phyloP scores from a whole-genome alignment of 257 asterid genomes.

The Solanum virginianum region DNA sequence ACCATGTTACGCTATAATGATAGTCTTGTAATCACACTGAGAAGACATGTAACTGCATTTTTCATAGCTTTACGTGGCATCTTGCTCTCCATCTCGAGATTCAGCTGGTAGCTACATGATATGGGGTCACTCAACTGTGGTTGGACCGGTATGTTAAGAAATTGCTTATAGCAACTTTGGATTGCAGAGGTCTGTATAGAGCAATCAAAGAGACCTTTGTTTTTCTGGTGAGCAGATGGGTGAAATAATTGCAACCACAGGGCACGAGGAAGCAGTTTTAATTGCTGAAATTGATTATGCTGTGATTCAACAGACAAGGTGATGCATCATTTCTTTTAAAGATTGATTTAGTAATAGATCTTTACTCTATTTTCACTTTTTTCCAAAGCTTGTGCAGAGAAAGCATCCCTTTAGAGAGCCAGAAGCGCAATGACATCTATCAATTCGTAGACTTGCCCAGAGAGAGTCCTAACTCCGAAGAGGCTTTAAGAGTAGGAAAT shows the following conservation, averaged over 20 bases:
- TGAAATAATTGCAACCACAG: conserved; percentile 24
- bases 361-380: neutral
- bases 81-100: conserved; percentile 37
- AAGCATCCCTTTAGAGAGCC: conserved; percentile 18
- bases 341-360: neutral
- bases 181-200: neutral
- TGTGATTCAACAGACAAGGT: conserved; percentile 12
- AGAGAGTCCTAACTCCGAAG: neutral
- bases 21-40: neutral
- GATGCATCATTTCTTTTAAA: neutral
- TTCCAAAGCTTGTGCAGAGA: neutral
- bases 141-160: conserved; percentile 20
- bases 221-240: conserved; percentile 20
- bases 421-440: conserved; percentile 22
- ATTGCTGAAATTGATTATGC: conserved; percentile 23
- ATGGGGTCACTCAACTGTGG: conserved; percentile 34
- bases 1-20: neutral
- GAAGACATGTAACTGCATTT: neutral
- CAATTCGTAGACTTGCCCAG: conserved; percentile 4
- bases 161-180: neutral
- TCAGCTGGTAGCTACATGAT: conserved; percentile 26
- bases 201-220: neutral
- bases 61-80: conserved; percentile 23
- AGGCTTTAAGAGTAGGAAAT: neutral
- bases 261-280: conserved; percentile 15